Conservation (phyloP, 2,329 filamentous ascomycete species). For the Pseudogymnoascus sp. region DNA sequence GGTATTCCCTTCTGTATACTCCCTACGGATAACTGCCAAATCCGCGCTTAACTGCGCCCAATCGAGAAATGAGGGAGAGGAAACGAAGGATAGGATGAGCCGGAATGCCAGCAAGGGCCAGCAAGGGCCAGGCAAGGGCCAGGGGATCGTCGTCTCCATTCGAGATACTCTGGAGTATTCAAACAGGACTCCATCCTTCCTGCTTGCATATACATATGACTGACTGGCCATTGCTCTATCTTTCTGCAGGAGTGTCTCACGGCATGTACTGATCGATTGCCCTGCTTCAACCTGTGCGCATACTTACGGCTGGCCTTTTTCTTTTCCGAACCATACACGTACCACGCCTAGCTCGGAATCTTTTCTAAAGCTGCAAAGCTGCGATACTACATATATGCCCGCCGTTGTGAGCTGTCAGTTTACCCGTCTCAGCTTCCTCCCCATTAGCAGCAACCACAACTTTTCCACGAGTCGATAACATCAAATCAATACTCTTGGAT, state of each 20-base stretch:
- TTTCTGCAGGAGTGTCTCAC: not conserved
- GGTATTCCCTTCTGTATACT: not conserved
- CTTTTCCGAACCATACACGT: not conserved
- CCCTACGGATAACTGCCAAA: not conserved
- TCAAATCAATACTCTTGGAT: not conserved
- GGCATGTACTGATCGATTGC: not conserved
- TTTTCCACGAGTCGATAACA: slow-evolving; percentile 1
- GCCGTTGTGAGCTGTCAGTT: slow-evolving; percentile 5
- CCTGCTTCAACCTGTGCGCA: not conserved
- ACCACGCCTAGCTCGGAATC: not conserved
- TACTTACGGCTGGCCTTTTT: not conserved
- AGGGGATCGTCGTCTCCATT: not conserved
- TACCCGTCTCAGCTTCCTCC: not conserved
- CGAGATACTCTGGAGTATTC: not conserved
- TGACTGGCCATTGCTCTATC: not conserved
- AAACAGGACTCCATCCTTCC: not conserved
- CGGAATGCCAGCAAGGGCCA: not conserved
- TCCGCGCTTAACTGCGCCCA: slow-evolving; percentile 1
- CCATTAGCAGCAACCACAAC: not conserved
- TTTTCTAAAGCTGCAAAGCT: not conserved
- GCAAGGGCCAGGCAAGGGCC: not conserved
- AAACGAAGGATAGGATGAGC: not conserved
- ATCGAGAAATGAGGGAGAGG: not conserved
- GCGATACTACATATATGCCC: not conserved
- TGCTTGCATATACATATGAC: slow-evolving; percentile 7